Evolutionary conservation across 2,329 filamentous ascomycete genomes (phyloP).

Genomic region (Verticillium isaacii): DNA sequence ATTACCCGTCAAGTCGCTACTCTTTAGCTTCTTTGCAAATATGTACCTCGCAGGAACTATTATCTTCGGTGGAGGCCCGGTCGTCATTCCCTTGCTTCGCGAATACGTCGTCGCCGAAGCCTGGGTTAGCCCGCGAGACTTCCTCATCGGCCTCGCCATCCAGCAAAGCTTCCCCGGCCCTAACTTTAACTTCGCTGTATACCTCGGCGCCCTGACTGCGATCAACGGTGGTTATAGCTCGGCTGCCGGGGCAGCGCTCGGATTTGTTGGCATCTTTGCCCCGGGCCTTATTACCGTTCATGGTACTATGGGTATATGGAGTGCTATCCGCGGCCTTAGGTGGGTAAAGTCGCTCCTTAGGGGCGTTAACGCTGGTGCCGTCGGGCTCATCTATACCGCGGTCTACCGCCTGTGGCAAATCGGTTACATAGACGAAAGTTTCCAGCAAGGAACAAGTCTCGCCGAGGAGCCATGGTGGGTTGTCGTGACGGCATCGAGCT

Average conservation of each 20-base stretch:
- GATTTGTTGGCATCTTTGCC: conserved; percentile 46
- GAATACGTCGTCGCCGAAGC: too few species aligned
- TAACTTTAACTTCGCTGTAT: too few species aligned
- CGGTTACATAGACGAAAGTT: conserved; percentile 49
- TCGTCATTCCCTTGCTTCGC: too few species aligned
- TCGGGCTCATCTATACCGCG: conserved; percentile 59
- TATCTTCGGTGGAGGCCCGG: too few species aligned
- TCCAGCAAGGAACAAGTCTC: conserved; percentile 44
- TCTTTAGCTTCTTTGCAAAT: too few species aligned
- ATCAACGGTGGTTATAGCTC: conserved; percentile 28
- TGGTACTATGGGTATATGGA: conserved; percentile 52
- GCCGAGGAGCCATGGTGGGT: conserved; percentile 60
- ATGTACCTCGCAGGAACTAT: too few species aligned
- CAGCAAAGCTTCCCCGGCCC: too few species aligned
- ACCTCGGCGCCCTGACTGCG: conserved; percentile 40
- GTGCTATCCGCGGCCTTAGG: conserved; percentile 35
- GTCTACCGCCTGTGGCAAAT: conserved; percentile 60
- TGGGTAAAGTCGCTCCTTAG: conserved; percentile 46
- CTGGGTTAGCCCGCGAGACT: too few species aligned
- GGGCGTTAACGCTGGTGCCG: conserved; percentile 55
- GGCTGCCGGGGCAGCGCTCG: conserved; percentile 43
- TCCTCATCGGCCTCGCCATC: too few species aligned
- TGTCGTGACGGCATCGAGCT: conserved; percentile 42
- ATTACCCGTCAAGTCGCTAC: too few species aligned
- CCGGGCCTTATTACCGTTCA: conserved; percentile 45